Evolutionary conservation across 1,284 basidiomycete species (phyloP).

Genomic region (Tranzscheliella williamsii): DNA sequence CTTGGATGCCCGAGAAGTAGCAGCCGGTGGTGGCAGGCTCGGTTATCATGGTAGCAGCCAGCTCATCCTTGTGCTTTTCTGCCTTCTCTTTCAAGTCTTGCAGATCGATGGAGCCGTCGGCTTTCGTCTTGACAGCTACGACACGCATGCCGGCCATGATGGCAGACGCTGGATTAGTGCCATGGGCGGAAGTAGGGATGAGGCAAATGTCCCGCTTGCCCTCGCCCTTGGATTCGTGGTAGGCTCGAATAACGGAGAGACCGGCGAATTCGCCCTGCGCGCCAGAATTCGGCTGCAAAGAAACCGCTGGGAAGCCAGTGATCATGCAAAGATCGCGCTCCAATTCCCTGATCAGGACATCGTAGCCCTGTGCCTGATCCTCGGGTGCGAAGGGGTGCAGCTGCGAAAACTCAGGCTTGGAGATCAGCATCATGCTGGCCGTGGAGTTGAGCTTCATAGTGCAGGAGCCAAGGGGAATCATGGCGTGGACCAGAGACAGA

Average conservation of each 20-base stretch:
- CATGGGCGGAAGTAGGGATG: conserved; percentile 93
- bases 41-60: conserved; percentile 93
- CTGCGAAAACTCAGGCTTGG: conserved; percentile 85
- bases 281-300: conserved; percentile 95
- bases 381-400: conserved; percentile 91
- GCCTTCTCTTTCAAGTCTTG: conserved; percentile 84
- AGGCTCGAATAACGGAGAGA: conserved; percentile 87
- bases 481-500: conserved; percentile 88
- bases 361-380: conserved; percentile 88
- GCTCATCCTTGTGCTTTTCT: conserved; percentile 82
- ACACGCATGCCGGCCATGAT: conserved; percentile 97
- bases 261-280: conserved; percentile 95
- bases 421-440: conserved; percentile 93
- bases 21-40: conserved; percentile 86
- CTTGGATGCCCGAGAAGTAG: conserved; percentile 88
- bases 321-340: conserved; percentile 88
- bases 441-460: conserved; percentile 63
- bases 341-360: conserved; percentile 82
- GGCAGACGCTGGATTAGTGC: conserved; percentile 75
- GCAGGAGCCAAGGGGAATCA: conserved; percentile 88
- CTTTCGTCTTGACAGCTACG: conserved; percentile 84
- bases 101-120: conserved; percentile 86
- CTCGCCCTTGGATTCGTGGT: conserved; percentile 85
- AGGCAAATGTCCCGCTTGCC: conserved; percentile 86
- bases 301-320: conserved; percentile 92